Evolutionary conservation across 768 basidiomycete species (phyloP), one percentile per base, ranked within the genome.

Genomic region (Trametes cingulata): DNA sequence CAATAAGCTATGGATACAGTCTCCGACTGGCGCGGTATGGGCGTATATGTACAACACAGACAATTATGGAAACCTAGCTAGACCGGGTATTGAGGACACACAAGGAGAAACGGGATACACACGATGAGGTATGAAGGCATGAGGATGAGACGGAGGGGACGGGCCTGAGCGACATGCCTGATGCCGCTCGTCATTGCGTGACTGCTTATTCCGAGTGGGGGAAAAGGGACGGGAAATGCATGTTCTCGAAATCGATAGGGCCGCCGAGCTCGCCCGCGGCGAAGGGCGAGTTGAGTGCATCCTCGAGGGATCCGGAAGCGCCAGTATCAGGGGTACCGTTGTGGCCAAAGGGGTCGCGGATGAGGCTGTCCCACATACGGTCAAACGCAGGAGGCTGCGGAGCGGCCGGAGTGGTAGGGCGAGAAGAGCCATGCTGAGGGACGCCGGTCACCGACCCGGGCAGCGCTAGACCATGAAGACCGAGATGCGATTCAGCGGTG

Each of bases 1-100:
- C 39, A n/a, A 41, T 52, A 36, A 35, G 24, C 56, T 57, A 53
- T 48, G 51, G 58, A 45, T 60, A 60, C 58, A 60, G 51, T 52
- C 40, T 41, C 41, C 49, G 35, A 35, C 42, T 27, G n/a, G n/a
- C n/a, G n/a, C 17, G 29, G 24, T 29, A 39, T 43, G 50, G 20
- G 47, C 33, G 27, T 45, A 48, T 48, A 60, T 60, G 58, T 60
- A 60, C 58, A n/a, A 60, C 35, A 46, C 45, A 52, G 41, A 22
- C 13, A n/a, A 60, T 60, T 60, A 60, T 12, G 41, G 33, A 33
- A 37, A 48, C 55, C 40, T 49, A 24, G 9, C 15, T 5, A 37
- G 39, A 33, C 51, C 33, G 37, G 46, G 47, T 27, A 58, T 42
- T 2, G 19, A 20, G 22, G 10, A 13, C 43, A 33, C 29, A 25